Conservation (phyloP, 768 basidiomycete species). For the Russula sp. region DNA sequence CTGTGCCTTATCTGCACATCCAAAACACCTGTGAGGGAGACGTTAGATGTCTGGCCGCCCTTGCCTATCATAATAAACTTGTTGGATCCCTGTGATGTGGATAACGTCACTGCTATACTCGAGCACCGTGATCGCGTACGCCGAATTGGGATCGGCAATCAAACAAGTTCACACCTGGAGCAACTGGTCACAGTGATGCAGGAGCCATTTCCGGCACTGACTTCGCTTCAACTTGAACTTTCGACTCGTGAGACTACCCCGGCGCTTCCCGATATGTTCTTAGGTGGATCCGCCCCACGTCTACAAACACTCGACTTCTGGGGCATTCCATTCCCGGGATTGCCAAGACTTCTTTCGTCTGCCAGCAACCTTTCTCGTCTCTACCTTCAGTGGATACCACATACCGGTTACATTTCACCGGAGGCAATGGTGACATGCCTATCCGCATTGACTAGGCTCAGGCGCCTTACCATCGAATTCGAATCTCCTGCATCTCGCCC, state of each 20-base stretch:
- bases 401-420: not conserved
- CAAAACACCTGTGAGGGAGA: no score
- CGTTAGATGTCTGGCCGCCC: no score
- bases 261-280: not conserved
- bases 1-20: no score
- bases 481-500: not conserved
- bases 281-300: not conserved
- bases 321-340: not conserved
- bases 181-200: not conserved
- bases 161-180: no score
- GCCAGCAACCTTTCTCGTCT: not conserved
- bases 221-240: no score
- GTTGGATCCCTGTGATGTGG: no score
- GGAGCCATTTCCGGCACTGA: not conserved
- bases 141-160: no score
- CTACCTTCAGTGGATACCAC: not conserved
- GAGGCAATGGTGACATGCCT: not conserved
- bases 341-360: not conserved
- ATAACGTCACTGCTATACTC: no score
- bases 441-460: not conserved
- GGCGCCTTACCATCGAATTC: not conserved
- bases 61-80: no score
- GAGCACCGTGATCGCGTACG: no score
- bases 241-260: no score
- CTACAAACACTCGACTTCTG: not conserved